A percentile compares a stretch with the other conserved stretches of the same genome.
phyloP scores from a whole-genome alignment of 2,329 filamentous ascomycete genomes.

The Hymenoscyphus albidus region DNA sequence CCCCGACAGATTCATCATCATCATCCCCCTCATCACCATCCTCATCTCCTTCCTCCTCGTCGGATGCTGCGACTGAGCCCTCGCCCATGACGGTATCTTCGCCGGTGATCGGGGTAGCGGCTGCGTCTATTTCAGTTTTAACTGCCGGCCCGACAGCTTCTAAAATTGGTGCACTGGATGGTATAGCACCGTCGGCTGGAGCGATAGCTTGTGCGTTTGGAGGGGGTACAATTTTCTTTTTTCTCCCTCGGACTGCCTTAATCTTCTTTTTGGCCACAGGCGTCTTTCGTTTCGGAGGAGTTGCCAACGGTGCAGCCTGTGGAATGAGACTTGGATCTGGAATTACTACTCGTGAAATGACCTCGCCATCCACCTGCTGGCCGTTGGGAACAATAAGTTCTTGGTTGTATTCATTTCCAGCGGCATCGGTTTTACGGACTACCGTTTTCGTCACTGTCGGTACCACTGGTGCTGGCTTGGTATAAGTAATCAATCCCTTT shows the following conservation, averaged over 20 bases:
- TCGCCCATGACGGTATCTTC: slow-evolving; percentile 36
- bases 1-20: slow-evolving; percentile 40
- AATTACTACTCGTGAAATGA: slow-evolving; percentile 61
- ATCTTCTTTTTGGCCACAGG: slow-evolving; percentile 65
- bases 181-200: slow-evolving; percentile 12
- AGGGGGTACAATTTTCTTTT: slow-evolving; percentile 55
- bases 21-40: slow-evolving; percentile 46
- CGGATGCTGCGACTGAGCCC: slow-evolving; percentile 29
- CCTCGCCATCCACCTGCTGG: slow-evolving; percentile 75
- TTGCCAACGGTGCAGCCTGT: slow-evolving; percentile 26
- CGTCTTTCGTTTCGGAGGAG: slow-evolving; percentile 54
- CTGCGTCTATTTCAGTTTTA: slow-evolving; percentile 25
- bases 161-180: slow-evolving; percentile 3
- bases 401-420: slow-evolving; percentile 78
- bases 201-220: slow-evolving; percentile 25
- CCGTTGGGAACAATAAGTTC: slow-evolving; percentile 79
- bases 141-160: slow-evolving; percentile 15
- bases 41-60: slow-evolving; percentile 29
- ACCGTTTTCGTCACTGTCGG: slow-evolving; percentile 72
- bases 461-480: slow-evolving; percentile 46
- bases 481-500: slow-evolving; percentile 54
- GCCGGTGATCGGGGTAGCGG: slow-evolving; percentile 17
- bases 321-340: slow-evolving; percentile 54
- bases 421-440: slow-evolving; percentile 72
- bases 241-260: slow-evolving; percentile 73